A percentile compares a stretch with the other conserved stretches of the same genome.
phyloP scores from a whole-genome alignment of 371 early-diverging fungal species.

The Mortierella sp. region DNA sequence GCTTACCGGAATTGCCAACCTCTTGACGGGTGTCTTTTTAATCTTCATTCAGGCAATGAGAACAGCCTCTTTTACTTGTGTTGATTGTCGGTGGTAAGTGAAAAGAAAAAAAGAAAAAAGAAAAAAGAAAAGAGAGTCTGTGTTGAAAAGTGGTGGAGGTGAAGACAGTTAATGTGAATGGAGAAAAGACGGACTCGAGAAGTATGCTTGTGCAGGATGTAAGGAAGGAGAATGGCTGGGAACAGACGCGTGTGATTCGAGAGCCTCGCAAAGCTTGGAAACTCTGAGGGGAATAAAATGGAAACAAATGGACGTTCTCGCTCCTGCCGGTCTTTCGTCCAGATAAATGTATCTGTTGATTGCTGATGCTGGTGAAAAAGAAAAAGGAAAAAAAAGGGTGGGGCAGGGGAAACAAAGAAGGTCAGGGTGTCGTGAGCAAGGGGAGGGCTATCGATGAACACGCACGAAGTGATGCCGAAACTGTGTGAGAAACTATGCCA shows the following conservation, averaged over 20 bases:
- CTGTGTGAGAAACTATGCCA: background rate
- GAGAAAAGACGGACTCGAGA: background rate
- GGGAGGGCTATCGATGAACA: no score
- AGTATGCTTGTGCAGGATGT: background rate
- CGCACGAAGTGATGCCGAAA: background rate
- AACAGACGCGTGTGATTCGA: conserved; percentile 3
- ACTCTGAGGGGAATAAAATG: background rate
- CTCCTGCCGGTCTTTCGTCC: no score
- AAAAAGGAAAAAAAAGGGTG: background rate
- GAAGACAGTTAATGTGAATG: background rate
- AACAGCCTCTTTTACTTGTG: background rate
- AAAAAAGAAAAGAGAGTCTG: background rate
- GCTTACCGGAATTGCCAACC: conserved; percentile 70
- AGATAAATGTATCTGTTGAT: no score
- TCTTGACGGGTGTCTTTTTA: conserved; percentile 73
- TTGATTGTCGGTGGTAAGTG: background rate
- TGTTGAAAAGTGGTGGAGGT: no score
- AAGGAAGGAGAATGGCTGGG: background rate
- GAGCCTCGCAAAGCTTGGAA: no score
- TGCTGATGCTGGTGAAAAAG: background rate
- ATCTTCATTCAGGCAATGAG: conserved; percentile 64
- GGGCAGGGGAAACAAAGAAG: background rate
- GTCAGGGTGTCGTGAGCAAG: no score
- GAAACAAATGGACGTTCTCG: background rate
- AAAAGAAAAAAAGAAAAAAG: background rate